Conservation (phyloP, 2,329 filamentous ascomycete species). For the Beauveria bassiana region DNA sequence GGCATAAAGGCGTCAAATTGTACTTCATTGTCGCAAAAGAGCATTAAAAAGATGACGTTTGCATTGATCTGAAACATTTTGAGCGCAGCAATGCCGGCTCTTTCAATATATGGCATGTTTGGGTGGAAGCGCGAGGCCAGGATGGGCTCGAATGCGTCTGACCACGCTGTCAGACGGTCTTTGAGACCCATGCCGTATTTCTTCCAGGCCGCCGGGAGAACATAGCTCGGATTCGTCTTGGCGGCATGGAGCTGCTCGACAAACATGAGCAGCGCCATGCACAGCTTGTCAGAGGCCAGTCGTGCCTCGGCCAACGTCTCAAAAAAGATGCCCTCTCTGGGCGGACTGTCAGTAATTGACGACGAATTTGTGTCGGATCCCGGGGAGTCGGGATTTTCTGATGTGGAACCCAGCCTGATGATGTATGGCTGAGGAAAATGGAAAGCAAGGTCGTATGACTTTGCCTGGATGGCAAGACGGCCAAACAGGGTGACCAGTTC, state of each 20-base stretch:
- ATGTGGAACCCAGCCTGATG: constrained; percentile 33
- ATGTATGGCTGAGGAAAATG: constrained; percentile 57
- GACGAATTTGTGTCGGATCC: constrained; percentile 36
- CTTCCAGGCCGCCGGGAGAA: constrained; percentile 41
- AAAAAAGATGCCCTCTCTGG: constrained; percentile 38
- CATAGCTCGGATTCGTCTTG: constrained; percentile 43
- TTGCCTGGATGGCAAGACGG: constrained; percentile 55
- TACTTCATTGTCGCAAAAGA: constrained; percentile 50
- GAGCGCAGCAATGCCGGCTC: constrained; percentile 51
- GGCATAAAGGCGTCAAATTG: constrained; percentile 48
- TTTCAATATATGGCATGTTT: constrained; percentile 45
- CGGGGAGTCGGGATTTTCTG: constrained; percentile 28
- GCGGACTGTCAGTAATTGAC: constrained; percentile 20
- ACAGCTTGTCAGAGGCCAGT: constrained; percentile 47
- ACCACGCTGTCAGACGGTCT: constrained; percentile 46
- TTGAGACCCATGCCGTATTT: constrained; percentile 42
- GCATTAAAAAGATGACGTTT: constrained; percentile 50
- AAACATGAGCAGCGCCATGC: constrained; percentile 50
- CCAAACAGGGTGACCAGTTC: constrained; percentile 58
- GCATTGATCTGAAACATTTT: constrained; percentile 57
- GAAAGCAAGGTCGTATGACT: constrained; percentile 62
- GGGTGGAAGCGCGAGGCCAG: constrained; percentile 41
- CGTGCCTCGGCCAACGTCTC: constrained; percentile 46
- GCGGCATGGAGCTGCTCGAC: constrained; percentile 45
- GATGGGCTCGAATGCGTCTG: constrained; percentile 47